Percentiles rank a stretch among this genome's conserved stretches.
Conservation (phyloP, 306 rosid genomes). For the Quercus berberidifolia region DNA sequence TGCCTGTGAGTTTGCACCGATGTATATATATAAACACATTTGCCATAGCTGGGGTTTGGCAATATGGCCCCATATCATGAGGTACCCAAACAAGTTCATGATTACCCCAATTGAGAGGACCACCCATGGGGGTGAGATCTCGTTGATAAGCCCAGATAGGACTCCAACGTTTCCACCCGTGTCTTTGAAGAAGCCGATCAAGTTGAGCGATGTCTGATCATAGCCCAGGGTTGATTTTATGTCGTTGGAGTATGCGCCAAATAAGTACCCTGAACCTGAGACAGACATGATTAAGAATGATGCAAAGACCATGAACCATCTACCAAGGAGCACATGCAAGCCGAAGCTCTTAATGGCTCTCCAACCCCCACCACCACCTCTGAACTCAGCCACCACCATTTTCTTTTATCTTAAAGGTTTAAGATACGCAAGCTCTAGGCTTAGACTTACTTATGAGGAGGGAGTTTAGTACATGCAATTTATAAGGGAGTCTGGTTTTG, state of each 20-base stretch:
- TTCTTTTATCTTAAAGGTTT: not conserved
- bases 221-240: conserved; percentile 54
- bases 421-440: not conserved
- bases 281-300: conserved; percentile 57
- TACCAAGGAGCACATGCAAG: conserved; percentile 39
- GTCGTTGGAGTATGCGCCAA: conserved; percentile 50
- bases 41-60: conserved; percentile 61
- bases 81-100: conserved; percentile 73
- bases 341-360: conserved; percentile 15
- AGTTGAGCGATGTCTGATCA: conserved; percentile 68
- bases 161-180: conserved; percentile 60
- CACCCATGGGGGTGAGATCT: conserved; percentile 62
- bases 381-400: conserved; percentile 23
- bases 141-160: conserved; percentile 57
- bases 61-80: conserved; percentile 59
- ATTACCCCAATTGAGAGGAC: conserved; percentile 47
- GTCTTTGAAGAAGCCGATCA: conserved; percentile 80
- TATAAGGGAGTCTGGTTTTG: too few relatives aligned
- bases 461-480: not conserved
- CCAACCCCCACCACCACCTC: conserved; percentile 4
- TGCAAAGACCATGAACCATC: conserved; percentile 75
- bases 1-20: conserved; percentile 68
- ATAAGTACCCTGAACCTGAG: conserved; percentile 67
- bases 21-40: conserved; percentile 68
- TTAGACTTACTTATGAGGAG: not conserved